Evolutionary conservation across 2,329 filamentous ascomycete genomes (phyloP).

Genomic region (Cordyceps tenuipes): DNA sequence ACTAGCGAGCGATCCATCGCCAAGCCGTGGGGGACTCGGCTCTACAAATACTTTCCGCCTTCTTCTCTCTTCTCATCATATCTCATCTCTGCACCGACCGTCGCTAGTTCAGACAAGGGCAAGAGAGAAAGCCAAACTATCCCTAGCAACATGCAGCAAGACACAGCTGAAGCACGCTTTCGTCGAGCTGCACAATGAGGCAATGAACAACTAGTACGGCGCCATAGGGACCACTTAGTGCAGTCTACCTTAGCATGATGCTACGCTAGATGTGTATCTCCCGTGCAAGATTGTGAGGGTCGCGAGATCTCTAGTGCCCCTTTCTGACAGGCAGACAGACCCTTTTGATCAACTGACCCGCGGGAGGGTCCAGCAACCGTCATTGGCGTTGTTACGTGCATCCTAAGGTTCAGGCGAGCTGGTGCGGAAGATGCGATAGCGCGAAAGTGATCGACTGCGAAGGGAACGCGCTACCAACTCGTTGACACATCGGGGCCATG

Average conservation of each 20-base stretch:
- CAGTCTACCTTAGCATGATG: not conserved
- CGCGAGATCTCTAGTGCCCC: not conserved
- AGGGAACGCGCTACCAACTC: too few relatives aligned
- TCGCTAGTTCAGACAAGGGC: not conserved
- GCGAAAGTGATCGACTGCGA: not conserved
- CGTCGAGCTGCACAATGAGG: constrained; percentile 9
- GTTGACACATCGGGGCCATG: not conserved
- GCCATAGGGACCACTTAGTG: constrained; percentile 2
- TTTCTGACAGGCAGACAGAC: not conserved
- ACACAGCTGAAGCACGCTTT: not conserved
- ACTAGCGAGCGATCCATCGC: not conserved
- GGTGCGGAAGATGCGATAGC: not conserved
- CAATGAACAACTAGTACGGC: constrained; percentile 1
- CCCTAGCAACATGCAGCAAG: not conserved
- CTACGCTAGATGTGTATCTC: constrained; percentile 3
- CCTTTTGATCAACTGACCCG: constrained; percentile 7
- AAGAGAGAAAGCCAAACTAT: not conserved
- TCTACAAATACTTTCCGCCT: constrained; percentile 1
- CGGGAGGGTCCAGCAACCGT: not conserved
- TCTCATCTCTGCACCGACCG: not conserved
- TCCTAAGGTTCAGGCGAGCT: not conserved
- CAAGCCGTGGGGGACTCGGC: not conserved
- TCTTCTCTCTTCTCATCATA: not conserved
- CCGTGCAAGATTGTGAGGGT: not conserved
- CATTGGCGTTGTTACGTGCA: not conserved